Percentiles rank a stretch among this genome's conserved stretches.
Conservation (phyloP, 2,329 filamentous ascomycete genomes). For the Penicillium sp. region DNA sequence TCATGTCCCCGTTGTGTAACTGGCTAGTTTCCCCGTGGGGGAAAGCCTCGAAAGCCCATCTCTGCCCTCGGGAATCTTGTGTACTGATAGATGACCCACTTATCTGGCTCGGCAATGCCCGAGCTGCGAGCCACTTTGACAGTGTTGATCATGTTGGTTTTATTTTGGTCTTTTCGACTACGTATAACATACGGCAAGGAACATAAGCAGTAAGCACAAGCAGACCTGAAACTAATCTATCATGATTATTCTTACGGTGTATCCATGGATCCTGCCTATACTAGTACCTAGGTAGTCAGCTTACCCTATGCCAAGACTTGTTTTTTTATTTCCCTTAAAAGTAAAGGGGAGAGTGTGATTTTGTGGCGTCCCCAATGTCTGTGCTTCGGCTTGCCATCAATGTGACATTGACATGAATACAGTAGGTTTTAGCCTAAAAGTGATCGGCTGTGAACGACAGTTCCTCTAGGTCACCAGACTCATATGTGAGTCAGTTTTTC, state of each 20-base stretch:
- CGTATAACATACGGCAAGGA: neutral
- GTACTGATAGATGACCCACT: neutral
- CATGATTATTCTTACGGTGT: neutral
- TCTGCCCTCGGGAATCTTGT: neutral
- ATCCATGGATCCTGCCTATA: neutral
- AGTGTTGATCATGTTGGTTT: neutral
- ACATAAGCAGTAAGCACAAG: neutral
- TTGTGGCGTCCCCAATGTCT: slow-evolving; percentile 2
- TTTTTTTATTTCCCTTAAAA: neutral
- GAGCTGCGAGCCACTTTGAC: neutral
- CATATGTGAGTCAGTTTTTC: neutral
- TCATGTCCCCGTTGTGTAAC: neutral
- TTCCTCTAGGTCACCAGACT: neutral
- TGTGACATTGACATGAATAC: slow-evolving; percentile 2
- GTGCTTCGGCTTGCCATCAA: slow-evolving; percentile 6
- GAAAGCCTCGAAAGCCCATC: neutral
- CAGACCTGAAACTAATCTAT: neutral
- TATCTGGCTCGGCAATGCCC: neutral
- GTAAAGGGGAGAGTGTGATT: slow-evolving; percentile 1
- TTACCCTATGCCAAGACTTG: neutral
- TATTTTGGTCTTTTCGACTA: neutral
- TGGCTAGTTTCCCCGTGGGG: slow-evolving; percentile 3
- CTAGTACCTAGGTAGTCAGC: neutral
- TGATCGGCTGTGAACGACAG: neutral
- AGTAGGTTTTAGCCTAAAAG: neutral